These are phyloP conservation scores for Ceratocystis harringtonii DNA, from an alignment of 2,329 filamentous ascomycete species.

Conservation along the genomic window DNA sequence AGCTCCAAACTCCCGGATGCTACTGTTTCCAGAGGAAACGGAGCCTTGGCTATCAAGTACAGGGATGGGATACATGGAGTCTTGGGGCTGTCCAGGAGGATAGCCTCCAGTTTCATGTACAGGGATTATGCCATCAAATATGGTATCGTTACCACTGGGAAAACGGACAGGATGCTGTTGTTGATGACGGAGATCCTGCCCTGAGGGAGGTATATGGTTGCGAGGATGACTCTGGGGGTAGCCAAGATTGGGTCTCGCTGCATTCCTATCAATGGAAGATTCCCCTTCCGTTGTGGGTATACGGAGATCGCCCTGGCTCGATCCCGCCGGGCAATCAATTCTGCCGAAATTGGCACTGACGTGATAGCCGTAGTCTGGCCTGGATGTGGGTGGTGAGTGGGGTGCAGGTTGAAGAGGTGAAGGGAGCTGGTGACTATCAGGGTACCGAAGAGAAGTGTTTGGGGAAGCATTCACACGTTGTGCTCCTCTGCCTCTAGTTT, in stretches of 20 bases:
- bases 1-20: not conserved
- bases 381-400: no score
- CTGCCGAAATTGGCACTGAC: not conserved
- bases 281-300: not conserved
- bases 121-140: not conserved
- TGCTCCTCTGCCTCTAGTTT: not conserved
- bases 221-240: not conserved
- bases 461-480: not conserved
- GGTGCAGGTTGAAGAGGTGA: not conserved
- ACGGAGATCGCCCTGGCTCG: no score
- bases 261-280: not conserved
- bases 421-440: not conserved
- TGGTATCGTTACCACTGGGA: no score
- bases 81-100: not conserved
- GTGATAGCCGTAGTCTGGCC: not conserved
- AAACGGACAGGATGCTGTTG: not conserved
- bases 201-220: no score
- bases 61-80: not conserved
- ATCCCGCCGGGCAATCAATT: no score
- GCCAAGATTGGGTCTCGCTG: not conserved
- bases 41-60: not conserved
- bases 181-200: not conserved
- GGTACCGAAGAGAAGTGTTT: not conserved
- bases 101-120: not conserved
- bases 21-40: not conserved